Evolutionary conservation across 179 eudicot species (phyloP).

Genomic region (Beta corolliflora): DNA sequence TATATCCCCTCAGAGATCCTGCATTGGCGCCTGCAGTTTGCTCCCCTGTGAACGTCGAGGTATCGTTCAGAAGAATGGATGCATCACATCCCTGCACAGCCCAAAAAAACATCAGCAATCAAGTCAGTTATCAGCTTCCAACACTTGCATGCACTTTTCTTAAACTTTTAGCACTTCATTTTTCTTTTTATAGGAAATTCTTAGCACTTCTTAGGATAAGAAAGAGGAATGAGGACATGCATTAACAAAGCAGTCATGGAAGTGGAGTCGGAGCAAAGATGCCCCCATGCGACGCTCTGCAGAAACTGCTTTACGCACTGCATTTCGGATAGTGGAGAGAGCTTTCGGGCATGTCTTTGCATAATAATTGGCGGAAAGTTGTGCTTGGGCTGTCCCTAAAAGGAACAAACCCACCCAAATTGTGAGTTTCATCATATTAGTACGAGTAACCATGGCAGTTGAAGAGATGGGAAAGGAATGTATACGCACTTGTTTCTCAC

Average conservation of each 20-base stretch:
- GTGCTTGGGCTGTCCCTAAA: slow-evolving; percentile 17
- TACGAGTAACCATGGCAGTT: neutral
- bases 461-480: neutral
- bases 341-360: slow-evolving; percentile 28
- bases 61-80: slow-evolving; percentile 47
- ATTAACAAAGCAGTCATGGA: slow-evolving; percentile 60
- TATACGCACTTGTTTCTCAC: neutral
- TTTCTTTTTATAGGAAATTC: no score
- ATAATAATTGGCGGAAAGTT: slow-evolving; percentile 27
- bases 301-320: slow-evolving; percentile 19
- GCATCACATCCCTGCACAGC: slow-evolving; percentile 55
- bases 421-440: neutral
- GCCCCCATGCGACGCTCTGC: slow-evolving; percentile 61
- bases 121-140: neutral
- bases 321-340: slow-evolving; percentile 18
- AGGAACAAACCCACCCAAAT: slow-evolving; percentile 23
- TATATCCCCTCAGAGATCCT: slow-evolving; percentile 49
- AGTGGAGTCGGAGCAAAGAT: slow-evolving; percentile 54
- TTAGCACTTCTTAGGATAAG: neutral
- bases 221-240: slow-evolving; percentile 17
- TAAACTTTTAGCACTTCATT: no score
- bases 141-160: neutral
- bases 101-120: neutral
- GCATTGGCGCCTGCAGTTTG: slow-evolving; percentile 41
- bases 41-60: slow-evolving; percentile 39